These are phyloP conservation scores for Lecanoromycetidae sp. DNA, from an alignment of 2,329 filamentous ascomycete species.

Conservation along the genomic window DNA sequence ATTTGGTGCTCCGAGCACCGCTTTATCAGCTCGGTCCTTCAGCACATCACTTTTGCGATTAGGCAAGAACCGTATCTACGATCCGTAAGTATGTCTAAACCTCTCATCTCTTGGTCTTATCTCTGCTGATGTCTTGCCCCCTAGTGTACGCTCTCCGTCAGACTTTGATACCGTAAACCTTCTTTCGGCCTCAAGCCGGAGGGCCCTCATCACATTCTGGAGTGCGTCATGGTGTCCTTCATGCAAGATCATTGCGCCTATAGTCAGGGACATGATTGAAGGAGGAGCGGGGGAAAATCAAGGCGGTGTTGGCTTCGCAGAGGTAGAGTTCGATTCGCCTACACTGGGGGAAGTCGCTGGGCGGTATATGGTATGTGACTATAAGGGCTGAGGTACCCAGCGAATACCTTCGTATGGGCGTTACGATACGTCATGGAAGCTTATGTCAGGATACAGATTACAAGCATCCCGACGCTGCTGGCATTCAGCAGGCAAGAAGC, in stretches of 20 bases:
- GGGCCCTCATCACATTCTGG: slow-evolving; percentile 39
- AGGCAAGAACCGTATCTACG: slow-evolving; percentile 10
- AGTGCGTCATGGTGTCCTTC: slow-evolving; percentile 37
- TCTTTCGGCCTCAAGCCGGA: slow-evolving; percentile 33
- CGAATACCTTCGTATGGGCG: no score
- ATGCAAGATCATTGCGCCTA: slow-evolving; percentile 32
- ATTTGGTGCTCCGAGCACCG: no score
- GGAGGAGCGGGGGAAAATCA: slow-evolving; percentile 32
- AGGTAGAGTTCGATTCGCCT: slow-evolving; percentile 37
- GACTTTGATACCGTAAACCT: slow-evolving; percentile 38
- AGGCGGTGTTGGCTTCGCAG: slow-evolving; percentile 36
- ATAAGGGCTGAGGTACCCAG: background rate
- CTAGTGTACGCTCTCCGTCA: slow-evolving; percentile 34
- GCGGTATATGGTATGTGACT: background rate
- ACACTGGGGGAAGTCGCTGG: slow-evolving; percentile 18
- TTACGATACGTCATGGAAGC: background rate
- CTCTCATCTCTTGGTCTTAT: background rate
- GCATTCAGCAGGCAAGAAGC: slow-evolving; percentile 40
- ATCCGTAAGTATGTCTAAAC: slow-evolving; percentile 6
- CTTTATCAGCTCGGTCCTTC: slow-evolving; percentile 2
- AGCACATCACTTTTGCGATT: background rate
- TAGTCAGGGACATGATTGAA: slow-evolving; percentile 33
- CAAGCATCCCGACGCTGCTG: slow-evolving; percentile 37
- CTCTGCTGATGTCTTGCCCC: background rate
- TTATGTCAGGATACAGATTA: slow-evolving; percentile 25